Base-by-base conservation (phyloP, 2,329 filamentous ascomycete species). In the Xylariaceae sp. region DNA sequence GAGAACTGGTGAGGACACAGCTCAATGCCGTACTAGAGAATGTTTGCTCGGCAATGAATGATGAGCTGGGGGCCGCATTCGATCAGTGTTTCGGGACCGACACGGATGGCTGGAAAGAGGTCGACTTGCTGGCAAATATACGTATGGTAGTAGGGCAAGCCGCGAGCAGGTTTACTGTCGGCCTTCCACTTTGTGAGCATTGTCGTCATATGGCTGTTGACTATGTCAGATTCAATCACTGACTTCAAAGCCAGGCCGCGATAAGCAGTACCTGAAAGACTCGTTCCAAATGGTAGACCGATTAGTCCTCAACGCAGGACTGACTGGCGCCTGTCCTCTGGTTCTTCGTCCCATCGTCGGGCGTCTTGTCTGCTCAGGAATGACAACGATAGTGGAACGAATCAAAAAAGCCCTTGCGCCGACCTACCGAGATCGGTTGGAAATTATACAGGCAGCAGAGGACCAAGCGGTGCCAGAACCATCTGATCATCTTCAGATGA, bases 401-500 rank as follows among this genome's bases (percentile, higher is more conserved):
- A 17, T 41, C 22, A 31, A 37, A 33, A 15, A 19, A 9, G 15
- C 13, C 6, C 35, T 40, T 13, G 19, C 26, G 30, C 29, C 30
- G 11, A 18, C 22, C 13, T 40, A 40, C 19, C 13, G 19, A 16
- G 38, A 40, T 12, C 2, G 30, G 19, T 9, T 40, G 18, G 29
- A 11, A 7, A 38, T 34, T 13, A 13, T 37, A 19, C 35, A 47
- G 3, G 54, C 34, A 17, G 60, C 29, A 12, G 16, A 22, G 19
- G 30, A 9, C 16, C 24, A 8, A 9, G 29, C 38, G 9, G 18
- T 13, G 4, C 32, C 9, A 18, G 38, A 38, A 9, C 65, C 65
- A 1, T 51, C 59, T 7, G 67, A 71, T 33, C 57, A 60, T 18
- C 33, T 69, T 2, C 67, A 69, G 47, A 60, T 64, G 54, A 67